Base-by-base conservation (phyloP, 2,329 filamentous ascomycete species). In the Phoma herbarum region DNA sequence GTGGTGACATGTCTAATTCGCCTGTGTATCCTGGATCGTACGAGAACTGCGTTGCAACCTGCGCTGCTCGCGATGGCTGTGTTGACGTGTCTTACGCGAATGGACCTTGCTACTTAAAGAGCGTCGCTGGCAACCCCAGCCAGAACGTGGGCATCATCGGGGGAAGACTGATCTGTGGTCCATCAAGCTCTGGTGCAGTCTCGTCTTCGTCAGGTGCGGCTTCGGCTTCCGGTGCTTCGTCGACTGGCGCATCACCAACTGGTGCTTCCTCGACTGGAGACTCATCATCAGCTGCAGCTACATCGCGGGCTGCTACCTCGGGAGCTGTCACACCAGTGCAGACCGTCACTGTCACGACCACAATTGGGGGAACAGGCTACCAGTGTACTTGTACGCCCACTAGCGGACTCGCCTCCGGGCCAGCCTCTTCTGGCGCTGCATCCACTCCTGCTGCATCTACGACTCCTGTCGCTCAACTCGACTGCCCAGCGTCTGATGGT, bases 401-500 rank as follows among this genome's bases (percentile, higher is more conserved):
- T 16, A 14, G 9, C 25, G 26, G 43, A 31, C 26, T 53, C 12
- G 51, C 31, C 18, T 47, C 43, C n/a, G 23, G 11, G 12, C 4
- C 29, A 39, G 51, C 51, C 31, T 39, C 51, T 45, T 45, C 50
- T 16, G 29, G 16, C 6, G 31, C 49, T 45, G 23, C n/a, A 16
- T 20, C 49, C 2, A n/a, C 31, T 35, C 35, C 9, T 37, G 39
- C 39, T 41, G 41, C 25, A 28, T 39, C 41, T 22, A 41, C 39
- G 14, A 39, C 23, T 4, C 39, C 59, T 20, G 45, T 11, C 18
- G 33, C 25, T 1, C 18, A 49, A 7, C 42, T 55, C 2, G 39
- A 33, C 31, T 72, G 70, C 59, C 69, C 70, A 4, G 49, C 22
- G 14, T 56, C 47, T 16, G 41, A 69, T 22, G 65, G 62, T 8